Base-by-base conservation (phyloP, 73 alveolate genomes). In the Effrenium voratum region DNA sequence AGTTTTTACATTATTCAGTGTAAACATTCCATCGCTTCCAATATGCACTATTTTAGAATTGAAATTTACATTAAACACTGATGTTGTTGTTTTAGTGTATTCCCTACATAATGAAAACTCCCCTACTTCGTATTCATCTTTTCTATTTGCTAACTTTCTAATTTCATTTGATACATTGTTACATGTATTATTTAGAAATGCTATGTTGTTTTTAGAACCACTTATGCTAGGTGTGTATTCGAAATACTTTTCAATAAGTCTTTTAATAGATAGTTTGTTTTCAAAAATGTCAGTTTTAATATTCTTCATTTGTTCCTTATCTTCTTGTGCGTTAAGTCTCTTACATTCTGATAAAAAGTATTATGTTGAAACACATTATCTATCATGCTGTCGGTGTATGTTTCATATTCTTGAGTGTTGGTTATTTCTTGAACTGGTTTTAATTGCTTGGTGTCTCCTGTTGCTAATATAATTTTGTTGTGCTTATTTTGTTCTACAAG, bases 231-330 rank as follows among this genome's bases (percentile, higher is more conserved):
- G 43, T 30, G 77, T 63, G 77, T 63, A 63, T 63, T 34, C 26
- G n/a, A 63, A 63, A 63, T 63, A 10, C 6, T 10, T 63, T 1
- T 63, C 77, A 4, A 10, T 63, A 63, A 63, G 26, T 10, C n/a
- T 13, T 0, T 10, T 63, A 2, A 40, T 63, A 0, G 77, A 63
- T 36, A 70, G 8, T 70, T 30, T 70, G 1, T 70, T 70, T 70
- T 34, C 82, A 70, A 70, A 6, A n/a, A 68, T 68, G 36, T 68
- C 81, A 68, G 44, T n/a, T n/a, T 68, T 32, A 30, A 68, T 68
- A 46, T 68, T 68, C 36, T 68, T 68, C 36, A 68, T 43, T 68
- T 68, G 30, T n/a, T 68, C 81, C 81, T 68, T 68, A n/a, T 68
- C 81, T 2, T 68, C 81, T 24, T 68, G 81, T 28, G 81, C 36